These are phyloP conservation scores for Alternaria sp. DNA, from an alignment of 2,329 filamentous ascomycete species.

Conservation along the genomic window DNA sequence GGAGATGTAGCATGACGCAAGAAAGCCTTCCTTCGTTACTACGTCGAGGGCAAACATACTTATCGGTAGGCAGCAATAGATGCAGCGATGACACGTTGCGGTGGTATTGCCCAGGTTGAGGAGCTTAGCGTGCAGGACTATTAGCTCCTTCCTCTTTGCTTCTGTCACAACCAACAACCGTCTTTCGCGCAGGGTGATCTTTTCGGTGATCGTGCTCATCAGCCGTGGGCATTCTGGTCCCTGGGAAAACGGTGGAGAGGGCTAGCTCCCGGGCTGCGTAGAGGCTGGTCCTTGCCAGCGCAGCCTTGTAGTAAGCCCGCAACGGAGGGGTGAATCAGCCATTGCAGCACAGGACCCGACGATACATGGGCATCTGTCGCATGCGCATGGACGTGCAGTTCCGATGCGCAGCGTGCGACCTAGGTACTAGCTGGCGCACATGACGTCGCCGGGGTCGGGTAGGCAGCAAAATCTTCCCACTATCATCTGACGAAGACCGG, in stretches of 20 bases:
- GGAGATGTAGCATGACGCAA: conserved; percentile 8
- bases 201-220: conserved; percentile 4
- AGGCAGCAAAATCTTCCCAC: conserved; percentile 13
- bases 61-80: not conserved
- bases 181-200: not conserved
- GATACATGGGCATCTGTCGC: conserved; percentile 1
- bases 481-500: conserved; percentile 23
- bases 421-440: conserved; percentile 4
- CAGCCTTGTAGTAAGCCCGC: conserved; percentile 5
- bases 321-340: not conserved
- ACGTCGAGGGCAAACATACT: not conserved
- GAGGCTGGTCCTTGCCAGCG: conserved; percentile 21
- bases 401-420: conserved; percentile 6
- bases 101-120: not conserved
- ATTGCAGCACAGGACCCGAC: not conserved
- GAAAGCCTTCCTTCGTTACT: not conserved
- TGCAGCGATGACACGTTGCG: not conserved
- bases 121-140: not conserved
- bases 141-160: not conserved
- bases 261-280: conserved; percentile 19
- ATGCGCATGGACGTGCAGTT: conserved; percentile 1
- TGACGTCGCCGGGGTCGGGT: conserved; percentile 18
- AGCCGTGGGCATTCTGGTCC: conserved; percentile 4
- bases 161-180: not conserved
- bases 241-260: conserved; percentile 10